These are phyloP conservation scores for Botryosphaeria dothidea DNA, from an alignment of 2,329 filamentous ascomycete species.

Conservation along the genomic window DNA sequence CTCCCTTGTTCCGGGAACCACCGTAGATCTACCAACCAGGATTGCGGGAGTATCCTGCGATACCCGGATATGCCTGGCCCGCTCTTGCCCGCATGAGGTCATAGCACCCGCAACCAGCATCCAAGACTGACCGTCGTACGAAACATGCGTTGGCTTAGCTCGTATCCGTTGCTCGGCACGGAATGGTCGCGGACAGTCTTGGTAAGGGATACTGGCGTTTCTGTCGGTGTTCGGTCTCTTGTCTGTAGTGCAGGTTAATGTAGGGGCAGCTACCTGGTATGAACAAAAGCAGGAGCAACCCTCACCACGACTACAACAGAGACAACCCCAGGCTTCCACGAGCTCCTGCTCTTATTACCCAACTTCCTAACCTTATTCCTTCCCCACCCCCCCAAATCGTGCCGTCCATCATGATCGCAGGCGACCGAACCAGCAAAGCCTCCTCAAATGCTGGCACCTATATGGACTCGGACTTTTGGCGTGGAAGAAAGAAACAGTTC, in stretches of 20 bases:
- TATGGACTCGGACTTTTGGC: constrained; percentile 2
- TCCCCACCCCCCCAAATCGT: background rate
- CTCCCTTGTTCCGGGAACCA: background rate
- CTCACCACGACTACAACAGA: background rate
- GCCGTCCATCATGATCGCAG: background rate
- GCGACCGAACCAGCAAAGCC: background rate
- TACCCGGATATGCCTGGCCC: background rate
- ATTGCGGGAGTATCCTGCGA: background rate
- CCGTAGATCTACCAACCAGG: background rate
- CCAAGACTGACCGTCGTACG: background rate
- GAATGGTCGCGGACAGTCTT: background rate
- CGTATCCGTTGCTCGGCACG: background rate
- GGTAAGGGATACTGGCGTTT: background rate
- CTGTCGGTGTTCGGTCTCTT: background rate
- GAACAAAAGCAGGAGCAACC: background rate
- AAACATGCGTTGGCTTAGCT: background rate
- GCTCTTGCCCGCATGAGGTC: background rate
- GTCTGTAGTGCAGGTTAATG: background rate
- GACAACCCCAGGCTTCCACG: background rate
- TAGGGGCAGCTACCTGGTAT: background rate
- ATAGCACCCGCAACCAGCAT: background rate
- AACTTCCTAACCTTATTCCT: background rate
- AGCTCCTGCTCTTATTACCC: background rate
- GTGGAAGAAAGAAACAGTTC: constrained; percentile 1
- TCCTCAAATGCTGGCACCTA: background rate